Evolutionary conservation across 805 yeast species (phyloP), one percentile per base, ranked within the genome.

Genomic region (Yarrowia porcina): DNA sequence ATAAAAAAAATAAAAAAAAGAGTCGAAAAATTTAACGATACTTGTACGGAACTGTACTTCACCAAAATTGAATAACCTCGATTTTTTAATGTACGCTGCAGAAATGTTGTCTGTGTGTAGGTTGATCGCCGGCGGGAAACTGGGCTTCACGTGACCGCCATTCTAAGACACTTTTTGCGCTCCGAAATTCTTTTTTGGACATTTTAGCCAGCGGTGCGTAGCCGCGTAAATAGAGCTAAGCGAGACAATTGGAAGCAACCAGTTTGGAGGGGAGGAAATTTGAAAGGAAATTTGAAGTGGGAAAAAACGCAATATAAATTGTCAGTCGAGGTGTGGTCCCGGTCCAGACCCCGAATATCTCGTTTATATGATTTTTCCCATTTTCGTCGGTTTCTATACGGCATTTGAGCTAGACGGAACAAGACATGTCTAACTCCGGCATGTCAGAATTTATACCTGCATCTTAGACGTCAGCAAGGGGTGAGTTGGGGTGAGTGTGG

Each of bases 21-120:
- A n/a, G n/a, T n/a, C n/a, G n/a, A n/a, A n/a, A n/a, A n/a, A n/a
- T n/a, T n/a, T n/a, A n/a, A n/a, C n/a, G n/a, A n/a, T n/a, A n/a
- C n/a, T 25, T 25, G 28, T 25, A 25, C 28, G 28, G n/a, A n/a
- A n/a, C n/a, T n/a, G n/a, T n/a, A n/a, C n/a, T n/a, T n/a, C n/a
- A n/a, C n/a, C n/a, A n/a, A n/a, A n/a, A n/a, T n/a, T n/a, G n/a
- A n/a, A n/a, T n/a, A n/a, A n/a, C n/a, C n/a, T n/a, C n/a, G n/a
- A n/a, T n/a, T n/a, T n/a, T 36, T 36, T 23, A 23, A 44, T 44
- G 49, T 44, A 44, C 33, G 49, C 30, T 27, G 49, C 49, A 44
- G 49, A 4, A 27, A 17, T n/a, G n/a, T n/a, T n/a, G n/a, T n/a
- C n/a, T n/a, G n/a, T n/a, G n/a, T n/a, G n/a, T n/a, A n/a, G n/a